Conservation (phyloP, 352 stramenopile genomes). For the Globisporangium middletonii region DNA sequence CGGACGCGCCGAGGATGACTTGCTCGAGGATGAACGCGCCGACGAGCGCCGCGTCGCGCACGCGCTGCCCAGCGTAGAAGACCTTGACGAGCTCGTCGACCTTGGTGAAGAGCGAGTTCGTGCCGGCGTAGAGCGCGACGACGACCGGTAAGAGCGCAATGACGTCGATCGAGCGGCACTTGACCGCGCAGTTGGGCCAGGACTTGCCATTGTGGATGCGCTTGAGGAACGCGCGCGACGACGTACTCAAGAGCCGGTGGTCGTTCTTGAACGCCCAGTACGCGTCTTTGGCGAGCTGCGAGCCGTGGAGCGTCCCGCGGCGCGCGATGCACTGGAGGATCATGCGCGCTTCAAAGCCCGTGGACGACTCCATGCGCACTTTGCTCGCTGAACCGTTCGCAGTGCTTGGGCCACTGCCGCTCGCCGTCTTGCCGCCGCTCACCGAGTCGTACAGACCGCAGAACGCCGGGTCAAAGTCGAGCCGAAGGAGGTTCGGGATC, state of each 20-base stretch:
- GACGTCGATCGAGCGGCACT: constrained; percentile 77
- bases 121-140: constrained; percentile 74
- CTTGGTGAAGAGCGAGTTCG: constrained; percentile 74
- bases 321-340: constrained; percentile 65
- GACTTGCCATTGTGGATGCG: constrained; percentile 61
- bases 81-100: constrained; percentile 76
- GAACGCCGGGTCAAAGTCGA: constrained; percentile 77
- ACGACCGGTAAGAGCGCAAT: constrained; percentile 67
- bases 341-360: constrained; percentile 70
- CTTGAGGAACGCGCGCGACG: constrained; percentile 72
- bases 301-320: constrained; percentile 62
- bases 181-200: constrained; percentile 68
- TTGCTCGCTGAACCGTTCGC: constrained; percentile 14
- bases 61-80: constrained; percentile 67
- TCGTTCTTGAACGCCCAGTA: constrained; percentile 85
- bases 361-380: constrained; percentile 65
- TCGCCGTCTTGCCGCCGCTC: no score
- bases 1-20: constrained; percentile 65
- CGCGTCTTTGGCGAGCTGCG: constrained; percentile 70
- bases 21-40: constrained; percentile 76
- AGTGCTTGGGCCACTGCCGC: constrained; percentile 16
- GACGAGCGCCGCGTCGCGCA: constrained; percentile 64
- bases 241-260: constrained; percentile 58
- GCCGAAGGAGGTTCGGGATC: constrained; percentile 65
- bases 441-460: constrained; percentile 53